Evolutionary conservation across 2,329 filamentous ascomycete genomes (phyloP).

Genomic region (Fusarium foetens): DNA sequence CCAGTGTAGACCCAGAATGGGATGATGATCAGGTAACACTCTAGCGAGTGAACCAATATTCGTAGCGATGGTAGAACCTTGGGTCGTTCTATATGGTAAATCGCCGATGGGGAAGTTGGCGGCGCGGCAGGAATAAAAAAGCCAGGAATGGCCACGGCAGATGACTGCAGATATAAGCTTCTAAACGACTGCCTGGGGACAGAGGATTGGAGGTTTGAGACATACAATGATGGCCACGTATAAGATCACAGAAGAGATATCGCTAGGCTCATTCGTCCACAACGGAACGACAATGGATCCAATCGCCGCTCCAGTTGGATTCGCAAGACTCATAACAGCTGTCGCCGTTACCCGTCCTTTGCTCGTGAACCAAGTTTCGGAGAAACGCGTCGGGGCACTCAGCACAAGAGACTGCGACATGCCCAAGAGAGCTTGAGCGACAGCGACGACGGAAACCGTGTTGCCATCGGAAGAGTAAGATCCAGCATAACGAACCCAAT

Average conservation of each 20-base stretch:
- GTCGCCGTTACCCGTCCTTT: background rate
- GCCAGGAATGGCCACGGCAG: background rate
- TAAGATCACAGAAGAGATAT: accelerated
- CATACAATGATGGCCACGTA: background rate
- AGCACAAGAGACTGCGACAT: background rate
- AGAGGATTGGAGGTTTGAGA: background rate
- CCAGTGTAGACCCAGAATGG: background rate
- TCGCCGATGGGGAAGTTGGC: background rate
- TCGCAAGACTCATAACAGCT: background rate
- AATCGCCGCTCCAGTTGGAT: background rate
- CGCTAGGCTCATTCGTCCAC: background rate
- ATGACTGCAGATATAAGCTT: background rate
- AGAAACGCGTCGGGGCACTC: background rate
- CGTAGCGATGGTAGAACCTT: background rate
- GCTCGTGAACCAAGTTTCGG: background rate
- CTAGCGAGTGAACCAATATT: background rate
- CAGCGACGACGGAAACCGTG: background rate
- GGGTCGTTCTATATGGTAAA: background rate
- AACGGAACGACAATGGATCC: background rate
- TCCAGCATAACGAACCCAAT: background rate
- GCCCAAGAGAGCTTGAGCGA: background rate
- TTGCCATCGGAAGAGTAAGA: background rate
- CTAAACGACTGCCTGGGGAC: accelerated
- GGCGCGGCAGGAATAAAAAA: accelerated
- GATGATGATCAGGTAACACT: background rate